Evolutionary conservation across 2,329 filamentous ascomycete species (phyloP).

Genomic region (Curvularia lunata): DNA sequence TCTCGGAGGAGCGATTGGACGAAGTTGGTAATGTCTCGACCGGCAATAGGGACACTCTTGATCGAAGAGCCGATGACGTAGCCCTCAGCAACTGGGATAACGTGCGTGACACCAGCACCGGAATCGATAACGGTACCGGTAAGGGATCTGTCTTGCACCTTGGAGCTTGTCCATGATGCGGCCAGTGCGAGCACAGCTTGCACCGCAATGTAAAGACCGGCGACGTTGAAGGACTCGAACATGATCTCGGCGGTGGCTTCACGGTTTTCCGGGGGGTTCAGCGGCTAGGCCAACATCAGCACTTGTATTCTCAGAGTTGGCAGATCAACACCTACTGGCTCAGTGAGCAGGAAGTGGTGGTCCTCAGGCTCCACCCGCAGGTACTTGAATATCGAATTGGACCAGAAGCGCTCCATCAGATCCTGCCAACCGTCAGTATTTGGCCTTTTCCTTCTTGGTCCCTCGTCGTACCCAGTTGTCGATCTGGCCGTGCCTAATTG

Average conservation of each 20-base stretch:
- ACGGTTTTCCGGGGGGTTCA: constrained; percentile 98
- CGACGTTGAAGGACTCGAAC: constrained; percentile 99
- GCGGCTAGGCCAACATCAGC: constrained; percentile 65
- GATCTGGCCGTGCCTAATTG: constrained; percentile 96
- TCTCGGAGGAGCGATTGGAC: constrained; percentile 95
- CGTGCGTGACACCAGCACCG: constrained; percentile 97
- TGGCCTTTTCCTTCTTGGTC: not conserved
- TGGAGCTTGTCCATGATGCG: constrained; percentile 97
- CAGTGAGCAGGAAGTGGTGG: constrained; percentile 96
- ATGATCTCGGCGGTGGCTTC: constrained; percentile 99
- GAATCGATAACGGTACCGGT: constrained; percentile 99
- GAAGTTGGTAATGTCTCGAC: constrained; percentile 98
- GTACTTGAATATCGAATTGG: constrained; percentile 99
- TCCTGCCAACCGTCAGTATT: constrained; percentile 63
- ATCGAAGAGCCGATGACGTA: constrained; percentile 99
- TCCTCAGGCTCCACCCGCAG: constrained; percentile 97
- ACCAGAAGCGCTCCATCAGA: constrained; percentile 99
- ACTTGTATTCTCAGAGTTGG: not conserved
- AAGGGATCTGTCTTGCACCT: constrained; percentile 93
- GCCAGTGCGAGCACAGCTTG: constrained; percentile 96
- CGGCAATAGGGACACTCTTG: constrained; percentile 97
- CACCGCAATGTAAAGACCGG: constrained; percentile 97
- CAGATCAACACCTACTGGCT: constrained; percentile 71
- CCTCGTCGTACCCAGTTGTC: constrained; percentile 84
- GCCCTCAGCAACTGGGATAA: constrained; percentile 97